Conservation (phyloP, 345 rosid genomes). For the Hevea brasiliensis region DNA sequence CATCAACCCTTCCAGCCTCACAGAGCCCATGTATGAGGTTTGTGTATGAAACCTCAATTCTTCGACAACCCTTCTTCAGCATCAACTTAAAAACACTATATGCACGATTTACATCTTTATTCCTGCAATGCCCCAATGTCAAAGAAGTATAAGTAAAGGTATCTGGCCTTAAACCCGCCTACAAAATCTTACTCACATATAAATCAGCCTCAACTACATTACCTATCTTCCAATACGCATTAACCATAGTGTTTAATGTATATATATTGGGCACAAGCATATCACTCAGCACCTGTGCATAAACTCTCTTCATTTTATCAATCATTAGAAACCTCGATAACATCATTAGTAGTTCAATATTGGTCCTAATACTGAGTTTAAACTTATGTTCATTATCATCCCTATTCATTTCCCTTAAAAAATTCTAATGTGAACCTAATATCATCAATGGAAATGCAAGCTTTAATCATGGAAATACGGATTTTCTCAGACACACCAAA, state of each 20-base stretch:
- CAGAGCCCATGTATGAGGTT: constrained; percentile 82
- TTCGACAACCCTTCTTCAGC: constrained; percentile 57
- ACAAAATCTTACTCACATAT: constrained; percentile 58
- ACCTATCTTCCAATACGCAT: constrained; percentile 66
- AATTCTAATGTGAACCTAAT: constrained; percentile 37
- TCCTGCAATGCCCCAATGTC: constrained; percentile 76
- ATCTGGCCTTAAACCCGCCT: constrained; percentile 61
- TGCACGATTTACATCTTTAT: constrained; percentile 58
- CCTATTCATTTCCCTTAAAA: constrained; percentile 41
- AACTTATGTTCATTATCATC: constrained; percentile 37
- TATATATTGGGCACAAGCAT: constrained; percentile 51
- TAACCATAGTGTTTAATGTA: constrained; percentile 73
- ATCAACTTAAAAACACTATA: constrained; percentile 53
- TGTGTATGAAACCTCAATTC: constrained; percentile 77
- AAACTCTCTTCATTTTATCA: constrained; percentile 62
- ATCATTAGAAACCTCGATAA: constrained; percentile 51
- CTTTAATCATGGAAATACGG: constrained; percentile 48
- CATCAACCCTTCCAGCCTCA: constrained; percentile 59
- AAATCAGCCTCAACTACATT: constrained; percentile 55
- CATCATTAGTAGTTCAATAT: constrained; percentile 59
- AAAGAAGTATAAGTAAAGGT: constrained; percentile 72
- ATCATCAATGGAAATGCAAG: constrained; percentile 46
- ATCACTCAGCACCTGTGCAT: constrained; percentile 47
- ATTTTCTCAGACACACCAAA: constrained; percentile 45
- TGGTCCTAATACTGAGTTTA: constrained; percentile 50